Evolutionary conservation across 495 filamentous ascomycete species (phyloP), one percentile per base, ranked within the genome.

Genomic region (Tetracladium setigerum): DNA sequence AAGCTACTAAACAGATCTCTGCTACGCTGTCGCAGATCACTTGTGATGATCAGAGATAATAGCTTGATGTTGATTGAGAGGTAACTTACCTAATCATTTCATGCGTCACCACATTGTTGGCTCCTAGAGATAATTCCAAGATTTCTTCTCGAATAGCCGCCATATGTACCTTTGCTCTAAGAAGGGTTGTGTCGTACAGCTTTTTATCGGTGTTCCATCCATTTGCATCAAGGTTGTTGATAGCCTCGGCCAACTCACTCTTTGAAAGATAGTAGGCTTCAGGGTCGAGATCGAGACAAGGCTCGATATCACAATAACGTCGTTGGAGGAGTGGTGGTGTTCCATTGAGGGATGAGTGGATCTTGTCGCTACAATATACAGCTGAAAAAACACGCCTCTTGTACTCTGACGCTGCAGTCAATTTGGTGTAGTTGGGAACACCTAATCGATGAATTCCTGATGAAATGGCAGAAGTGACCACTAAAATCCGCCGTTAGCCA

Each of bases 71-170:
- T 10, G 2, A 8, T 16, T 34, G 32, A 44, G n/a, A 39, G 9
- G 10, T 19, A 30, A 47, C 52, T 42, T 47, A 58, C 56, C 27
- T 37, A 13, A 58, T 51, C 35, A 41, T 36, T 0, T 38, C 32
- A 40, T 49, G 36, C 3, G 56, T 46, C 3, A 47, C 30, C 11
- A 42, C 17, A 24, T 47, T 34, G 17, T 55, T 50, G 11, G 53
- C 45, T 9, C 52, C 49, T 9, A 59, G 46, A 4, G 56, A 50
- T 24, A 59, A 18, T 44, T 59, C 53, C 5, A 59, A 34, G 14
- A 59, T 59, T 35, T 56, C 52, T 18, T 59, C 56, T 18, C 56
- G 45, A 14, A 56, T 37, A 8, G 27, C 22, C n/a, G 40, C 38
- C 12, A 50, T 27, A 11, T 41, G 38, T 13, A 44, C 27, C 15